These are phyloP conservation scores for Aspergillus hancockii DNA, from an alignment of 495 filamentous ascomycete species.

Conservation along the genomic window DNA sequence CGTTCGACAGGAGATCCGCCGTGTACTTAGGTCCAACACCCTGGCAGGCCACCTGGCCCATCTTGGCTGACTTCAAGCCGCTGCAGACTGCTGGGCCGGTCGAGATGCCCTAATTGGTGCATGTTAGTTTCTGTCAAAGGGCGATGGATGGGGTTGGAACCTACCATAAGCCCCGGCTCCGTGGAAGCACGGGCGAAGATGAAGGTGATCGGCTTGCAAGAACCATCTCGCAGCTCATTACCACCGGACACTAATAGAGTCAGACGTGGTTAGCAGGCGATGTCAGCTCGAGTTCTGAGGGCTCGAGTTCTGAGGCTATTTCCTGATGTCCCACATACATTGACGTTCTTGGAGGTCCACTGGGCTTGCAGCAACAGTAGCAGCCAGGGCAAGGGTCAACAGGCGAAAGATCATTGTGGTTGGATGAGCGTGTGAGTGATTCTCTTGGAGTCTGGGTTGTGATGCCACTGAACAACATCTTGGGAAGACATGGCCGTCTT, in stretches of 20 bases:
- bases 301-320: no score
- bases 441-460: no score
- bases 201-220: conserved; percentile 50
- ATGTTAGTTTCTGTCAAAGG: neutral
- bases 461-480: no score
- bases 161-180: conserved; percentile 51
- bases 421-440: no score
- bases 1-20: conserved; percentile 29
- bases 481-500: no score
- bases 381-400: conserved; percentile 16
- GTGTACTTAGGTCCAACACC: conserved; percentile 38
- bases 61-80: conserved; percentile 28
- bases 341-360: conserved; percentile 28
- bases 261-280: no score
- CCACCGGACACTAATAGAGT: conserved; percentile 3
- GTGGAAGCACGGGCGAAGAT: conserved; percentile 53
- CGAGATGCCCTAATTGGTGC: conserved; percentile 16
- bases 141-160: neutral
- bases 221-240: conserved; percentile 44
- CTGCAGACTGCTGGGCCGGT: conserved; percentile 41
- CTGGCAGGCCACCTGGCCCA: conserved; percentile 37
- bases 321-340: conserved; percentile 17
- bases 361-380: conserved; percentile 22
- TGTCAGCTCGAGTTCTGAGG: no score
- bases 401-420: no score